phyloP scores from a whole-genome alignment of 306 rosid genomes.

The Abrus pulchellus region DNA sequence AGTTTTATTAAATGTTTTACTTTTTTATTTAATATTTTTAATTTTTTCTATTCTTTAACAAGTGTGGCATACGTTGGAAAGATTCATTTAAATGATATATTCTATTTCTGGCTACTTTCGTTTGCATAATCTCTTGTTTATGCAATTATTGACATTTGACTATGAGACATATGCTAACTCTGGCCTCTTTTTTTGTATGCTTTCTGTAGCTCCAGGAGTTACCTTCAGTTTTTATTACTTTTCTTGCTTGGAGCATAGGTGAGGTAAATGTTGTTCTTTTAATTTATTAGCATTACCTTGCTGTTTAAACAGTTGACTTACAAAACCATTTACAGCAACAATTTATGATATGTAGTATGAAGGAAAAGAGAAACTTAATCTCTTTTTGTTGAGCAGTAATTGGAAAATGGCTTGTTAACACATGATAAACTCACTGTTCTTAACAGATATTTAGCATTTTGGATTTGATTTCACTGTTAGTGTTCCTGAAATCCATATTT shows the following conservation, averaged over 20 bases:
- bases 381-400: background rate
- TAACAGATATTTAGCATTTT: background rate
- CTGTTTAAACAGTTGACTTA: background rate
- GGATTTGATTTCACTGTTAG: constrained; percentile 8
- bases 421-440: background rate
- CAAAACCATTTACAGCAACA: background rate
- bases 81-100: background rate
- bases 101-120: constrained; percentile 3
- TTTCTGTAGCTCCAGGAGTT: constrained; percentile 70
- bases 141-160: constrained; percentile 27
- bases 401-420: constrained; percentile 12
- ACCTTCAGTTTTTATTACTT: constrained; percentile 80
- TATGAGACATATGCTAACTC: constrained; percentile 12
- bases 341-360: constrained; percentile 1
- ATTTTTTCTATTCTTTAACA: background rate
- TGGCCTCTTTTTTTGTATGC: constrained; percentile 14
- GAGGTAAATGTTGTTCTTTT: constrained; percentile 62
- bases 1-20: background rate
- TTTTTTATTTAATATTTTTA: background rate
- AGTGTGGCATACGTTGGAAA: constrained; percentile 1
- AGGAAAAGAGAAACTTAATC: constrained; percentile 16
- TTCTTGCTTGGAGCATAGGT: constrained; percentile 84
- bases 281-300: constrained; percentile 1
- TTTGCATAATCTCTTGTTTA: background rate
- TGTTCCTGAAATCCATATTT: background rate